Evolutionary conservation across 2,329 filamentous ascomycete species (phyloP).

Genomic region (Claviceps citrina): DNA sequence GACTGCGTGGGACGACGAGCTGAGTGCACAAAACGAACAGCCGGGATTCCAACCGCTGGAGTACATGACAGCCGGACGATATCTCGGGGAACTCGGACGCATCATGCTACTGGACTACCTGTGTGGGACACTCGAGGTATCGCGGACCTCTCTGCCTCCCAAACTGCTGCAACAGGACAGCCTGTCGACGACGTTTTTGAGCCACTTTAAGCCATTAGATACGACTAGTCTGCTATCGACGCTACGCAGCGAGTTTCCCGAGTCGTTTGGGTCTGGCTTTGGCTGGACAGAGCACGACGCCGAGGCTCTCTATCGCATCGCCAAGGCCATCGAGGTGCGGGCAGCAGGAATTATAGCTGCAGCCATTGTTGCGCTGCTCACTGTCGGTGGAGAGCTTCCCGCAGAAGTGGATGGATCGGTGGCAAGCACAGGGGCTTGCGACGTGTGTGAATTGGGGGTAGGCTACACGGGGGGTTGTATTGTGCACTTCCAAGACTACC

Average conservation of each 20-base stretch:
- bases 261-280: constrained; percentile 30
- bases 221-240: constrained; percentile 27
- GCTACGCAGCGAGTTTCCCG: constrained; percentile 38
- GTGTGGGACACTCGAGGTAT: constrained; percentile 25
- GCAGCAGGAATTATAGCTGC: constrained; percentile 63
- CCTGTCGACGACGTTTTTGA: constrained; percentile 58
- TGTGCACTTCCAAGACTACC: constrained; percentile 61
- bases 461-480: constrained; percentile 73
- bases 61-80: constrained; percentile 69
- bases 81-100: constrained; percentile 61
- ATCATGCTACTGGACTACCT: constrained; percentile 54
- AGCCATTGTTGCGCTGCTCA: constrained; percentile 53
- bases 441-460: constrained; percentile 46
- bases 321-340: constrained; percentile 53
- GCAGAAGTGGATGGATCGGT: constrained; percentile 11
- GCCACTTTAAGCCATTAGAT: constrained; percentile 46
- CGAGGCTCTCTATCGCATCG: constrained; percentile 46
- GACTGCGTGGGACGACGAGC: constrained; percentile 52
- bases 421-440: constrained; percentile 1
- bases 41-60: constrained; percentile 72
- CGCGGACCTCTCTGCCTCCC: constrained; percentile 33
- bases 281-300: constrained; percentile 48
- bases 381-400: constrained; percentile 51
- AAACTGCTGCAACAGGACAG: constrained; percentile 43
- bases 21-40: constrained; percentile 51